phyloP scores from a whole-genome alignment of 306 rosid genomes.

The Prunus persica region DNA sequence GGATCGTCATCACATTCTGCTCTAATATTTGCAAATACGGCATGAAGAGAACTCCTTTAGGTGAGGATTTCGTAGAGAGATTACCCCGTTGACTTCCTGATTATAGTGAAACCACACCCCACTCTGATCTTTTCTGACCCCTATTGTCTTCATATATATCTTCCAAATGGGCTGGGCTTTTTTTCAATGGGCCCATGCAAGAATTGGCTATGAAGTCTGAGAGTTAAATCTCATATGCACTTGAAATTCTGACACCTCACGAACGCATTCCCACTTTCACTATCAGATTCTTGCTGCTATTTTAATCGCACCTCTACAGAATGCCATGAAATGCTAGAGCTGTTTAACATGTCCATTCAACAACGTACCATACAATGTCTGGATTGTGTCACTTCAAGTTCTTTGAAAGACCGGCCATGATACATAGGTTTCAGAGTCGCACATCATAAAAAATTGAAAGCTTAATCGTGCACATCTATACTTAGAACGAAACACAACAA shows the following conservation, averaged over 20 bases:
- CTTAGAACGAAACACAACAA: background rate
- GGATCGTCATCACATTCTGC: conserved; percentile 86
- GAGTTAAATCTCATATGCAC: background rate
- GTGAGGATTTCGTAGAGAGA: conserved; percentile 56
- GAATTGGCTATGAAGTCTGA: too few relatives aligned
- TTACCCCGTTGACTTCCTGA: too few relatives aligned
- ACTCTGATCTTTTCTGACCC: too few relatives aligned
- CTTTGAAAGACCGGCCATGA: conserved; percentile 32
- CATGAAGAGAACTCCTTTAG: conserved; percentile 83
- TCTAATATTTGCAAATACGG: conserved; percentile 83
- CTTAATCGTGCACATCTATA: background rate
- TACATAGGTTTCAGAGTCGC: conserved; percentile 4
- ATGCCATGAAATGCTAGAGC: conserved; percentile 74
- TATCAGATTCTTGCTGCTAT: conserved; percentile 50
- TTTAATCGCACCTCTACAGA: conserved; percentile 45
- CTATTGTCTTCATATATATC: too few relatives aligned
- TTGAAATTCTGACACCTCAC: background rate
- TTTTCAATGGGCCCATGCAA: too few relatives aligned
- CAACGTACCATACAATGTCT: conserved; percentile 84
- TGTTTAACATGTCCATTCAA: conserved; percentile 81
- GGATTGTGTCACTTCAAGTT: conserved; percentile 52
- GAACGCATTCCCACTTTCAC: background rate
- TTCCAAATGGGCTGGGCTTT: too few relatives aligned
- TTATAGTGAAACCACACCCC: too few relatives aligned
- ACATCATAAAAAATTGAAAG: conserved; percentile 15